Base-by-base conservation (phyloP, 345 rosid genomes). In the Schrenkiella parvula region DNA sequence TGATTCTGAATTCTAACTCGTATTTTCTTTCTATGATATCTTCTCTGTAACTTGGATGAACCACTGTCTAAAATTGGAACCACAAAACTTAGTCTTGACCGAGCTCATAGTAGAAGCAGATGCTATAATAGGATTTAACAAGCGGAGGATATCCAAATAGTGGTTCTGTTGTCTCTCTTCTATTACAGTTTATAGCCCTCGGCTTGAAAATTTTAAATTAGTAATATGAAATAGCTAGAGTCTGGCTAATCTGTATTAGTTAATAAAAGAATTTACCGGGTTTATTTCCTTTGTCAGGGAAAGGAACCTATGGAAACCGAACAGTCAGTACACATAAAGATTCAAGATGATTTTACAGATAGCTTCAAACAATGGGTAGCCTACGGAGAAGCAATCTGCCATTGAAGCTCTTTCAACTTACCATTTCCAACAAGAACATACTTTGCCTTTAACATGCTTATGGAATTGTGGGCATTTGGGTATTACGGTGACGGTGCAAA, bases 291-390 rank as follows among this genome's bases (percentile, higher is more conserved):
- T 59, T 34, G 83, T 64, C 52, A 92, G 98, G 92, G 73, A 71
- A 84, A 76, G 50, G 90, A 86, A 73, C 86, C 67, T 29, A 64
- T 73, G n/a, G 87, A 73, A 64, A 47, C 81, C 41, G 73, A 59
- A 23, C 28, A 4, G 10, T 60, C 78, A 31, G 73, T 18, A 18
- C 39, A 41, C 41, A 59, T 68, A 35, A 85, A 79, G 54, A 85
- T 74, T 22, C 78, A 59, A 1, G 87, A 87, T 80, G 97, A 90
- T 17, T 87, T 77, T 68, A 55, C 99, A 1, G 96, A 84, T 71
- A 81, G 88, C 79, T 95, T 95, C 77, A 87, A 80, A 64, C 79
- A 78, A 18, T 95, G 99, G 99, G 97, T 95, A 59, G 82, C 67
- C 69, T 48, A 57, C 4, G 97, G 98, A 67, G 93, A 88, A 78